Base-by-base conservation (phyloP, 208 protist species). In the Leishmania guyanensis region DNA sequence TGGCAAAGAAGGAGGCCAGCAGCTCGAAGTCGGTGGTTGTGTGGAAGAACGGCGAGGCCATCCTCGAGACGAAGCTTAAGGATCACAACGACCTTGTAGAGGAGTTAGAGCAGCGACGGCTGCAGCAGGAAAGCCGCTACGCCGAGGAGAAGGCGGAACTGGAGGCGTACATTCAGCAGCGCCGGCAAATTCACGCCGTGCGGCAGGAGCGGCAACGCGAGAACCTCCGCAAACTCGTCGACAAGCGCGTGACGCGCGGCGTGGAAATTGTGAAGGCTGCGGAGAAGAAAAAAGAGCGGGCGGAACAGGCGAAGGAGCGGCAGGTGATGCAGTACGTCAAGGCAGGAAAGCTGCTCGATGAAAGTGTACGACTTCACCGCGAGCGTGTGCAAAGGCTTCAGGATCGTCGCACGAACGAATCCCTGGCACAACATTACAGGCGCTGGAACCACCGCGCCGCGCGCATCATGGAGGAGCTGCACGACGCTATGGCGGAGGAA, bases 371-470 rank as follows among this genome's bases (percentile, higher is more conserved):
- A 46, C 69, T 81, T 43, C 94, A 97, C 76, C 80, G 82, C 53
- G 64, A 86, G 51, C 90, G 92, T n/a, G 89, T 91, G 4, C 79
- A 83, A 58, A 75, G 89, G 58, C 14, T 91, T 33, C 84, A 91
- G 72, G 39, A 82, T 39, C 64, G 80, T 58, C 87, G 83, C 17
- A 78, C 86, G 62, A 86, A 95, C 79, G 81, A 82, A 16, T 78
- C 88, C 17, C 81, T 95, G 50, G 9, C 16, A 29, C 90, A 90
- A 80, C 93, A 94, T 74, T 97, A 93, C 84, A 75, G 73, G 29
- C 88, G 90, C 51, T 97, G 94, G 93, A 97, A 96, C 77, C 80
- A 88, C 62, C 88, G 91, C 1, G 94, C 92, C 1, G 88, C 90
- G 5, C 90, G 88, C 73, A 93, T 97, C 39, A 91, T 97, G 78